These are phyloP conservation scores for Pseudogymnoascus sp. DNA, from an alignment of 2,329 filamentous ascomycete species.

Conservation along the genomic window DNA sequence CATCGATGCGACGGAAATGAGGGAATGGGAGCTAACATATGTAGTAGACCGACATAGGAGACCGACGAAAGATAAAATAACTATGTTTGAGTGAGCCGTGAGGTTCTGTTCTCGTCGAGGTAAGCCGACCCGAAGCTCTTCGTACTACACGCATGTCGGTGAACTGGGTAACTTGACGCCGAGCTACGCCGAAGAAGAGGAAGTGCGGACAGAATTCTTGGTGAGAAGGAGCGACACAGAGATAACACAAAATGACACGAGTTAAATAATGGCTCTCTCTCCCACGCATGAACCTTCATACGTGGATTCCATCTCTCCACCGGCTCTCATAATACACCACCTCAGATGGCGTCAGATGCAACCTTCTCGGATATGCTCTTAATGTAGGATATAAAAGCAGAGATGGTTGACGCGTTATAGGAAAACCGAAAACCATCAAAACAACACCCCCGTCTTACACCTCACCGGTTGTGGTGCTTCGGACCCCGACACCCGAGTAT, in stretches of 20 bases:
- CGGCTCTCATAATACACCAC: neutral
- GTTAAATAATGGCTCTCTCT: neutral
- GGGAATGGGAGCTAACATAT: neutral
- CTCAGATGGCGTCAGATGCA: neutral
- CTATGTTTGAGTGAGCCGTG: neutral
- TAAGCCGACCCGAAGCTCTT: neutral
- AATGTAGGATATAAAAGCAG: neutral
- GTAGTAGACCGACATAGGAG: neutral
- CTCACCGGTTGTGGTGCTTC: neutral
- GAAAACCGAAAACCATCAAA: neutral
- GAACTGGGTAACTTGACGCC: neutral
- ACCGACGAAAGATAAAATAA: neutral
- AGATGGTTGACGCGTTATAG: neutral
- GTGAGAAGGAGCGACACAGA: neutral
- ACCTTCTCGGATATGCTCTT: neutral
- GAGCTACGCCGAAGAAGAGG: neutral
- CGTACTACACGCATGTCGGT: neutral
- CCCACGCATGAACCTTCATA: no score
- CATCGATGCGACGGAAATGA: no score
- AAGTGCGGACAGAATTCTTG: neutral
- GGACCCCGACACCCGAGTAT: neutral
- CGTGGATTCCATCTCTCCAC: neutral
- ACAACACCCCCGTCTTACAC: neutral
- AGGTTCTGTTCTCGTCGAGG: neutral
- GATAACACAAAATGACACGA: neutral